phyloP scores from a whole-genome alignment of 2,329 filamentous ascomycete genomes.

The Fusarium bulbicola region DNA sequence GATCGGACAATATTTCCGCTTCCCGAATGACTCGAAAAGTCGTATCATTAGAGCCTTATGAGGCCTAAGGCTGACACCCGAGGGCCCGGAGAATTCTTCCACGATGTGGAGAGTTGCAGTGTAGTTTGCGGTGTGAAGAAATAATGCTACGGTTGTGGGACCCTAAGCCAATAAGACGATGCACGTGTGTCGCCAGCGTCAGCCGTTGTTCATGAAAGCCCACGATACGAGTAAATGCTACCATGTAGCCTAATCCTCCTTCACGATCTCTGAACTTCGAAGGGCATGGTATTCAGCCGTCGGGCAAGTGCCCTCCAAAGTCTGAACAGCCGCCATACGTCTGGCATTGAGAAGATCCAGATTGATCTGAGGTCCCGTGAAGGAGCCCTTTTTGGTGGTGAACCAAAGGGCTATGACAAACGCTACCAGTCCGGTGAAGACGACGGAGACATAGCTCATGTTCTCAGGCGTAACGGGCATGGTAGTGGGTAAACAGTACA shows the following conservation, averaged over 20 bases:
- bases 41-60: neutral
- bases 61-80: neutral
- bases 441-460: slow-evolving; percentile 39
- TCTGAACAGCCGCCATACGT: slow-evolving; percentile 15
- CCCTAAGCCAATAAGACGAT: neutral
- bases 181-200: neutral
- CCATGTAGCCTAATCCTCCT: neutral
- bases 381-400: slow-evolving; percentile 24
- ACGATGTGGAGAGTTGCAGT: neutral
- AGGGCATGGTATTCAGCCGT: neutral
- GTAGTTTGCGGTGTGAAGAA: neutral
- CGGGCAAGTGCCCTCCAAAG: neutral
- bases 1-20: neutral
- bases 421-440: slow-evolving; percentile 19
- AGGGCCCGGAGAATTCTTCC: neutral
- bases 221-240: neutral
- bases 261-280: neutral
- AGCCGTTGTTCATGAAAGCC: neutral
- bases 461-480: slow-evolving; percentile 33
- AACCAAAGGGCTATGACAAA: slow-evolving; percentile 36
- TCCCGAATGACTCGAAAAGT: neutral
- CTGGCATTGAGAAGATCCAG: slow-evolving; percentile 24
- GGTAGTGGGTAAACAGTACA: slow-evolving; percentile 33
- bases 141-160: neutral
- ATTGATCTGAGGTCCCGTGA: slow-evolving; percentile 35